Base-by-base conservation (phyloP, 805 yeast genomes). In the Maudiozyma turicensis region DNA sequence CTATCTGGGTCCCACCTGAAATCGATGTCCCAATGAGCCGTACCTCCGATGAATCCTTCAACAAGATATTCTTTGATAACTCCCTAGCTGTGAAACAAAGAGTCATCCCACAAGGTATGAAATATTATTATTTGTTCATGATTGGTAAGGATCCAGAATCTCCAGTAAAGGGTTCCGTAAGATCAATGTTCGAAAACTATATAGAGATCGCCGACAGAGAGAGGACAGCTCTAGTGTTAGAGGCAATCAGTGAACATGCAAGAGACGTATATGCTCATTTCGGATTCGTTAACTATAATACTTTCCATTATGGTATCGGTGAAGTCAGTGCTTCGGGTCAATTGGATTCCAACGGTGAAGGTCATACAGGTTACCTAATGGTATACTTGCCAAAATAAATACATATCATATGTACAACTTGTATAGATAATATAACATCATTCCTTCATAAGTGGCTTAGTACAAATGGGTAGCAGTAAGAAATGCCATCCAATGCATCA, bases 241-340 rank as follows among this genome's bases (percentile, higher is more conserved):
- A 66, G 49, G 67, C 68, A 10, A 66, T 66, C 39, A 52, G 56
- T 35, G 66, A 62, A 32, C 59, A 58, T 42, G 68, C 69, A 14
- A 65, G 51, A 42, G 49, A 55, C 11, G 67, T 66, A 20, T 66
- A 66, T 42, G 68, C 65, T 50, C 63, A 65, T 43, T 65, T 64
- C 45, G 70, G 69, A 6, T 66, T 65, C 52, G 56, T 57, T 39
- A 60, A 57, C 26, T 59, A 61, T 32, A 47, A 54, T 43, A 55
- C 59, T 5, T 62, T 65, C 47, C 46, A 48, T 14, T 65, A 52
- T 45, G 70, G 70, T 7, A 56, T 48, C 11, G 59, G 58, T 10
- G 69, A 65, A 48, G 67, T 64, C 13, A 58, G 65, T 42, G 38
- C 56, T 6, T 40, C 50, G 14, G 69, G 69, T 29, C 48, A 52